Base-by-base conservation (phyloP, 2,329 filamentous ascomycete species). In the Botrytis deweyae region DNA sequence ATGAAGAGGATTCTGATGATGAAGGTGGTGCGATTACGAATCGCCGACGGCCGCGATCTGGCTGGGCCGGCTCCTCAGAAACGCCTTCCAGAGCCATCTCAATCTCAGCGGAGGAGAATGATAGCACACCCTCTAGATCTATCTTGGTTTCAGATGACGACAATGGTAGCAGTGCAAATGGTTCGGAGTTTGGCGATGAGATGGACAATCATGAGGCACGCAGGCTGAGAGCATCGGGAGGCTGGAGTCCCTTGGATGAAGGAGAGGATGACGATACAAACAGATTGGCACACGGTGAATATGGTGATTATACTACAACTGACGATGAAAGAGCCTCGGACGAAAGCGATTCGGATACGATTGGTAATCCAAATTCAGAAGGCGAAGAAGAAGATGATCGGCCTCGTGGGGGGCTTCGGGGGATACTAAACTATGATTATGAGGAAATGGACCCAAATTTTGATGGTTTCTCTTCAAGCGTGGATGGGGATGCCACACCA, bases 171-270 rank as follows among this genome's bases (percentile, higher is more conserved):
- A 73, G 71, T 59, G 22, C 64, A 61, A 78, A 77, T 59, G 77
- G 72, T 52, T 80, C 80, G 25, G 81, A 81, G 67, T 76, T 68
- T 44, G 80, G 77, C n/a, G 78, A 81, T 59, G 74, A 72, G 36
- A 74, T 76, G 36, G 74, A 76, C 74, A 29, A 58, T 62, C 67
- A 44, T 74, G 78, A 80, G 46, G 77, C 77, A 69, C 64, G 71
- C 22, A 58, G 58, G 44, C 49, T 73, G 42, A 69, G 71, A 33
- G 71, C 71, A 52, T 73, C 71, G 69, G 75, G 76, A 29, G 81
- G 81, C 6, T 82, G 81, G 80, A 81, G 80, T 67, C 80, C 80
- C 25, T 74, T 82, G 33, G 77, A 81, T 68, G 78, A 79, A 63
- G 80, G 76, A 40, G 80, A 77, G n/a, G 76, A 78, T 66, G 80